Evolutionary conservation across 1,284 basidiomycete genomes (phyloP).

Genomic region (Ceratobasidium sp.): DNA sequence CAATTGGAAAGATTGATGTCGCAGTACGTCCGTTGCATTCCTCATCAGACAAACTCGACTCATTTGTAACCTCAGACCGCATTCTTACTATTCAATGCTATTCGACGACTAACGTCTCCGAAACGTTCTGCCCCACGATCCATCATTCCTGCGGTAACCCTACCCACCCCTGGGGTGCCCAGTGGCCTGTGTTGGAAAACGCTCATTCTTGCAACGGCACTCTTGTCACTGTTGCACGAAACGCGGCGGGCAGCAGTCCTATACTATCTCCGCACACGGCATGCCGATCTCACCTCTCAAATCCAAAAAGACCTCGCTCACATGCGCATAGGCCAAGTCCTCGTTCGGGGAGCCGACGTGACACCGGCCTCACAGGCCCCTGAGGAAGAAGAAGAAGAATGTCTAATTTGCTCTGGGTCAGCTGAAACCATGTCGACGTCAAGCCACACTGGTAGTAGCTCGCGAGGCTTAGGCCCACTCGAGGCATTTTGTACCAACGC

Average conservation of each 20-base stretch:
- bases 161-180: constrained; percentile 22
- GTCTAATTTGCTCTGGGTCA: constrained; percentile 46
- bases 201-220: constrained; percentile 39
- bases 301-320: constrained; percentile 37
- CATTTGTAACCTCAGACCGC: too few relatives aligned
- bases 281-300: constrained; percentile 38
- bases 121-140: constrained; percentile 42
- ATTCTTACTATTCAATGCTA: constrained; percentile 44
- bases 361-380: constrained; percentile 33
- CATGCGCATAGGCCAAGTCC: constrained; percentile 40
- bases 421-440: constrained; percentile 43
- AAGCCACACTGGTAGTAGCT: not conserved
- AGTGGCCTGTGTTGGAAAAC: constrained; percentile 41
- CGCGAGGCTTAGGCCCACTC: constrained; percentile 42
- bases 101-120: constrained; percentile 44
- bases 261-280: constrained; percentile 23
- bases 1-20: constrained; percentile 13
- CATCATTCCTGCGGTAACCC: constrained; percentile 39
- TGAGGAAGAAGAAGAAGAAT: constrained; percentile 44
- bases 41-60: too few relatives aligned
- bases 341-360: constrained; percentile 40
- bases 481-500: constrained; percentile 46
- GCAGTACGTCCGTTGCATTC: not conserved
- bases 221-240: constrained; percentile 43
- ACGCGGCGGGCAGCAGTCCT: constrained; percentile 43